A percentile compares a stretch with the other conserved stretches of the same genome.
Evolutionary conservation across 768 basidiomycete species (phyloP).

Genomic region (Tylopilus sp.): DNA sequence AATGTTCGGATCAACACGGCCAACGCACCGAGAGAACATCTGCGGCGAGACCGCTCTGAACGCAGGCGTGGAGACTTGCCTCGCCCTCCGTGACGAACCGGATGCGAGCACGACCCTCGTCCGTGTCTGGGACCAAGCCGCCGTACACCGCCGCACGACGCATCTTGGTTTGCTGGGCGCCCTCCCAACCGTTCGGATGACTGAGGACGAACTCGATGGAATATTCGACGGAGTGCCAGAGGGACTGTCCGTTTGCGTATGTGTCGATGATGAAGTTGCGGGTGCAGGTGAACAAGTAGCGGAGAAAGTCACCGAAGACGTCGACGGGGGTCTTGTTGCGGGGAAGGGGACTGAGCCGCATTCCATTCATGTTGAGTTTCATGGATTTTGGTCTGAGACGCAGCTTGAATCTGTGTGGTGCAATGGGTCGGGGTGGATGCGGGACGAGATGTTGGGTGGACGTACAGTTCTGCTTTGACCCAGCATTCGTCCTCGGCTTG

Average conservation of each 20-base stretch:
- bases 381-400: slow-evolving; percentile 74
- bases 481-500: slow-evolving; percentile 76
- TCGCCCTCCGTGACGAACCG: slow-evolving; percentile 83
- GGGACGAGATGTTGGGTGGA: slow-evolving; percentile 12
- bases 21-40: slow-evolving; percentile 67
- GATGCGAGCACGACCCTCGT: slow-evolving; percentile 68
- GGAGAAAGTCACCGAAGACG: slow-evolving; percentile 77
- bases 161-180: slow-evolving; percentile 73
- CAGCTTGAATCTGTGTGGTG: slow-evolving; percentile 62
- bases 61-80: slow-evolving; percentile 79
- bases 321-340: slow-evolving; percentile 64
- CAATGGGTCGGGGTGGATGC: background rate
- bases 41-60: slow-evolving; percentile 70
- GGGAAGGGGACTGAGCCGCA: slow-evolving; percentile 68
- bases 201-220: slow-evolving; percentile 73
- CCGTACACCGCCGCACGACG: slow-evolving; percentile 69
- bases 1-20: background rate
- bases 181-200: slow-evolving; percentile 84
- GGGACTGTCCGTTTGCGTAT: slow-evolving; percentile 67
- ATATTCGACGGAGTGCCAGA: slow-evolving; percentile 70
- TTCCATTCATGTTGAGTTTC: slow-evolving; percentile 82
- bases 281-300: slow-evolving; percentile 72
- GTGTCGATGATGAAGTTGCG: slow-evolving; percentile 74
- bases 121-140: slow-evolving; percentile 70
- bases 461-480: slow-evolving; percentile 74